These are phyloP conservation scores for Plasmodium relictum DNA, from an alignment of 169 alveolate genomes.

Conservation along the genomic window DNA sequence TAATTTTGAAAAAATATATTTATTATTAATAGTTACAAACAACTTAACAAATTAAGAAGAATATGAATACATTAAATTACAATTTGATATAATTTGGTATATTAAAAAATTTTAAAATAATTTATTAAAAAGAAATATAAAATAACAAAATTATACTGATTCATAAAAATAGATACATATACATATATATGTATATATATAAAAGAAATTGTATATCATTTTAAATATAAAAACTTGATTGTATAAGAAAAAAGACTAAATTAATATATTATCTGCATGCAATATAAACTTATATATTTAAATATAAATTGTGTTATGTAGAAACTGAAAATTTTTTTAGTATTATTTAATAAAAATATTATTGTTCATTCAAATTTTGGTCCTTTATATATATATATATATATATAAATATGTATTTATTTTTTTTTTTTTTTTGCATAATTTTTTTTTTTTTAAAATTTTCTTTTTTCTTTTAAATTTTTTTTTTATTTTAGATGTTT, in stretches of 20 bases:
- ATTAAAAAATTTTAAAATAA: not conserved
- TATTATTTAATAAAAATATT: too few species aligned
- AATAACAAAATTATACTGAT: not conserved
- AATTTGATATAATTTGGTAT: constrained; percentile 4
- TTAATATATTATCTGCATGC: too few species aligned
- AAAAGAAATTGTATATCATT: too few species aligned
- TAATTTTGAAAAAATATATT: not conserved
- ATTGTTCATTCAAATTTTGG: too few species aligned
- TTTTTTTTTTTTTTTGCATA: constrained; percentile 16
- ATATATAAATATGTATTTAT: not conserved
- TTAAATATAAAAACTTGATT: too few species aligned
- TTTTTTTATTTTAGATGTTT: not conserved
- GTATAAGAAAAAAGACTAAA: too few species aligned
- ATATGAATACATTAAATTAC: constrained; percentile 7
- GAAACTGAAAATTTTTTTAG: too few species aligned
- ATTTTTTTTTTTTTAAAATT: too few species aligned
- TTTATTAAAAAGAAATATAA: too few species aligned
- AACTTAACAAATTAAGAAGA: constrained; percentile 1
- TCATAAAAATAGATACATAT: not conserved
- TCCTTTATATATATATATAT: constrained; percentile 4
- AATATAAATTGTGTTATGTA: too few species aligned
- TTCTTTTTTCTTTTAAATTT: constrained; percentile 4
- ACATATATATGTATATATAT: constrained; percentile 8
- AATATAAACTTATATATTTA: too few species aligned
- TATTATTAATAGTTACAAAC: constrained; percentile 1